Evolutionary conservation across 805 yeast species (phyloP).

Genomic region (Yarrowia divulgata): DNA sequence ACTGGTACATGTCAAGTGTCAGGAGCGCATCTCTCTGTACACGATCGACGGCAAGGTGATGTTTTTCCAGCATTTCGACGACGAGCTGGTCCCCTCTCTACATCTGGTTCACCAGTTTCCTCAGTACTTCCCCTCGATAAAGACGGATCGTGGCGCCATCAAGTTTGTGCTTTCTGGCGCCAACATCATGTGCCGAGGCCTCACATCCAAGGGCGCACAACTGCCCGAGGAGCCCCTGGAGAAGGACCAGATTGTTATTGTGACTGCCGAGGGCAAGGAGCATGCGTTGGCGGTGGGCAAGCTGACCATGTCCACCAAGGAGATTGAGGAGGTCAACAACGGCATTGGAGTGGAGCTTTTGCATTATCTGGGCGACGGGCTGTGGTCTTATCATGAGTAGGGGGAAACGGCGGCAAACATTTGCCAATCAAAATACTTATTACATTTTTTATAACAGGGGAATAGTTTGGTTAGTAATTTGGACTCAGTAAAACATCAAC

Average conservation of each 20-base stretch:
- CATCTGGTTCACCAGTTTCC: constrained; percentile 61
- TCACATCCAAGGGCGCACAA: constrained; percentile 81
- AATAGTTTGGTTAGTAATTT: too few species aligned
- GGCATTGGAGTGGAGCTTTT: constrained; percentile 88
- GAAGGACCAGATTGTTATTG: constrained; percentile 74
- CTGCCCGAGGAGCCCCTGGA: constrained; percentile 77
- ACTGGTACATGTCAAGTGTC: constrained; percentile 81
- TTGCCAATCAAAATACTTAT: constrained; percentile 1
- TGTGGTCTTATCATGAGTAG: constrained; percentile 50
- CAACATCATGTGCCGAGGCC: constrained; percentile 95
- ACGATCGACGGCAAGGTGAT: constrained; percentile 75
- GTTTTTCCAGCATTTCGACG: constrained; percentile 81
- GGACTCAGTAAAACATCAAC: background rate
- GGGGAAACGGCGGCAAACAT: too few species aligned
- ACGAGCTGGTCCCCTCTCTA: constrained; percentile 76
- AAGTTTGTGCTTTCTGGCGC: constrained; percentile 96
- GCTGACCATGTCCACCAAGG: constrained; percentile 85
- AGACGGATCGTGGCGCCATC: constrained; percentile 95
- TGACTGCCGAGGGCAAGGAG: constrained; percentile 93
- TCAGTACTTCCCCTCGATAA: constrained; percentile 79
- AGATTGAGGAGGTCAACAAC: constrained; percentile 80
- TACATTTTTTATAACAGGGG: background rate
- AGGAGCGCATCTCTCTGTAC: constrained; percentile 83
- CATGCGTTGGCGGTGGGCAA: constrained; percentile 91
- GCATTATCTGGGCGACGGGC: constrained; percentile 87